A percentile compares a stretch with the other conserved stretches of the same genome.
Conservation (phyloP, 2,329 filamentous ascomycete species). For the Xylariales sp. region DNA sequence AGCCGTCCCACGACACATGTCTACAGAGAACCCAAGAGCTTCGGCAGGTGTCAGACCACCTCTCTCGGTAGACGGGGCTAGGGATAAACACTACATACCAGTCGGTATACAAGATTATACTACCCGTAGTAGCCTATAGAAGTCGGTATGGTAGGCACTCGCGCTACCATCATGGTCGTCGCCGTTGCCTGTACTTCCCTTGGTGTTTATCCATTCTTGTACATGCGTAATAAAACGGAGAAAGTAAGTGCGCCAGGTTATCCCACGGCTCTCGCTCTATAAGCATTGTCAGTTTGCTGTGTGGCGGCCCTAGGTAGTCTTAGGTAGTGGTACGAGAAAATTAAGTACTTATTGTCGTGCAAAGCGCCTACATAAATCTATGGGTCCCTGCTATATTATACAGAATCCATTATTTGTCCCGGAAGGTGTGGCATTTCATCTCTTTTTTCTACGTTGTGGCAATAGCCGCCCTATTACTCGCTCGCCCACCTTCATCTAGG, state of each 20-base stretch:
- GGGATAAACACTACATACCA: constrained; percentile 21
- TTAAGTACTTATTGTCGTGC: too few species aligned
- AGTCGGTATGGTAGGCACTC: constrained; percentile 1
- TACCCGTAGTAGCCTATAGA: constrained; percentile 13
- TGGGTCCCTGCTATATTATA: too few species aligned
- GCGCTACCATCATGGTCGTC: not conserved
- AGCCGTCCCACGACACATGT: not conserved
- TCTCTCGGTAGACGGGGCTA: not conserved
- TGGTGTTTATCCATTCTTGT: constrained; percentile 7
- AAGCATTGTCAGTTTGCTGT: not conserved
- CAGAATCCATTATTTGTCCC: too few species aligned
- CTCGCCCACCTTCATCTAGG: not conserved
- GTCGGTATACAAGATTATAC: constrained; percentile 9
- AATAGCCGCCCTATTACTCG: not conserved
- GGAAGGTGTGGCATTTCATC: too few species aligned
- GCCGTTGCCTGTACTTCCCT: constrained; percentile 9
- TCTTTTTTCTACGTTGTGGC: constrained; percentile 6
- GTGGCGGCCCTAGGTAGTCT: too few species aligned
- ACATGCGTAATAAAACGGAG: constrained; percentile 12
- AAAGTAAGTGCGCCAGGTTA: not conserved
- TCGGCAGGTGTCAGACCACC: not conserved
- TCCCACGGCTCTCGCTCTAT: constrained; percentile 6
- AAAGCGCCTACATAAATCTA: too few species aligned
- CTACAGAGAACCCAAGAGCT: not conserved
- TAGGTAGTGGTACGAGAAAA: too few species aligned